Evolutionary conservation across 2,329 filamentous ascomycete species (phyloP), one percentile per base, ranked within the genome.

Genomic region (Alternaria incomplexa): DNA sequence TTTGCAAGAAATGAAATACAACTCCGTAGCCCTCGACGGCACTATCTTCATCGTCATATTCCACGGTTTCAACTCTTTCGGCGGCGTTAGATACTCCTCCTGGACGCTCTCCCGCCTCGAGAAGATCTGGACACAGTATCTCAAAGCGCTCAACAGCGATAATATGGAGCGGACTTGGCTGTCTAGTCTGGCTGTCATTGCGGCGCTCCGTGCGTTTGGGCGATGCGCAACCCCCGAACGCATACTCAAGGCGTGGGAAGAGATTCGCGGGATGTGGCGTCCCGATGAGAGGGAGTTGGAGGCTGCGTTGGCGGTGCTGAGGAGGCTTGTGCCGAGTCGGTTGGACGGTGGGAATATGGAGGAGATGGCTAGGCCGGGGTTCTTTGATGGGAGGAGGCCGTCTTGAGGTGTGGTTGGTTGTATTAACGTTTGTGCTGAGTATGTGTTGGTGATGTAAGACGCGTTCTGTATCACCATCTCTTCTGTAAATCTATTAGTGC

Each of bases 21-120:
- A 74, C 32, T 81, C 85, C 4, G 84, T 97, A 4, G 87, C 89
- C 0, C 82, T 95, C 15, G 89, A 95, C 64, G 91, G 91, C 6
- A 87, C 90, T 61, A 87, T 97, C 23, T 97, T 95, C 73, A 83
- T 96, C 40, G 86, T 91, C 8, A 83, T 98, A 4, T 92, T 98
- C 81, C 90, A 93, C 71, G 93, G 92, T 0, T 99, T 98, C 75
- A 85, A 86, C 30, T 79, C 83, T 3, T 90, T 97, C 73, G 95
- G 94, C 11, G 89, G 88, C 25, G 79, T 85, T 17, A 81, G 83
- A 23, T 83, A 89, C 66, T 89, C 89, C 0, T 85, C 88, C 12
- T 99, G 96, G 95, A 93, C 88, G 26, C 82, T 84, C 28, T 80
- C 86, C 67, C 86, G 89, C n/a, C 85, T 98, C 3, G 85, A 90